Conservation (phyloP, 1,139 yeast genomes). For the Pneumocystis oryctolagi region DNA sequence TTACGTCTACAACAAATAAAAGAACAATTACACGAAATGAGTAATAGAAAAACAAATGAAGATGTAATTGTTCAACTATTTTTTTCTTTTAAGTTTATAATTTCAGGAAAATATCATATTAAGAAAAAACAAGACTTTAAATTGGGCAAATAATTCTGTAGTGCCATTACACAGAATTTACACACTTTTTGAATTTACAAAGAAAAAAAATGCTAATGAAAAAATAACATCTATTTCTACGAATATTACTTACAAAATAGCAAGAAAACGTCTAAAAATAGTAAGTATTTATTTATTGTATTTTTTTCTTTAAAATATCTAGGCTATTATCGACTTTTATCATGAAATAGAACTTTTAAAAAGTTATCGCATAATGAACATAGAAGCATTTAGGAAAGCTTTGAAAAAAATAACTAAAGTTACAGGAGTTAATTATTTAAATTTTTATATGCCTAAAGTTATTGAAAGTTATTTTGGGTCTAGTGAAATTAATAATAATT, state of each 20-base stretch:
- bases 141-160: not conserved
- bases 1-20: conserved; percentile 48
- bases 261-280: not conserved
- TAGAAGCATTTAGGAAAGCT: conserved; percentile 79
- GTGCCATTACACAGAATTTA: conserved; percentile 1
- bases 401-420: conserved; percentile 80
- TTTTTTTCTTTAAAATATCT: not conserved
- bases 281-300: not conserved
- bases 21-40: conserved; percentile 50
- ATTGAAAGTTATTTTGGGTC: conserved; percentile 42
- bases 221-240: conserved; percentile 42
- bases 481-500: conserved; percentile 50
- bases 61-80: conserved; percentile 5
- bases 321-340: not conserved
- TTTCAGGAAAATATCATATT: not conserved
- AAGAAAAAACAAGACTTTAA: not conserved
- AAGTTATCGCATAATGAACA: conserved; percentile 36
- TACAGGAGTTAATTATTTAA: conserved; percentile 35
- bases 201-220: not conserved
- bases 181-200: conserved; percentile 2
- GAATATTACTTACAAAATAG: conserved; percentile 13
- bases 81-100: conserved; percentile 11
- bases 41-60: conserved; percentile 33
- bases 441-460: conserved; percentile 45
- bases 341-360: not conserved